Percentiles rank a stretch among this genome's conserved stretches.
phyloP scores from a whole-genome alignment of 2,329 filamentous ascomycete genomes.

The Neonectria punicea region DNA sequence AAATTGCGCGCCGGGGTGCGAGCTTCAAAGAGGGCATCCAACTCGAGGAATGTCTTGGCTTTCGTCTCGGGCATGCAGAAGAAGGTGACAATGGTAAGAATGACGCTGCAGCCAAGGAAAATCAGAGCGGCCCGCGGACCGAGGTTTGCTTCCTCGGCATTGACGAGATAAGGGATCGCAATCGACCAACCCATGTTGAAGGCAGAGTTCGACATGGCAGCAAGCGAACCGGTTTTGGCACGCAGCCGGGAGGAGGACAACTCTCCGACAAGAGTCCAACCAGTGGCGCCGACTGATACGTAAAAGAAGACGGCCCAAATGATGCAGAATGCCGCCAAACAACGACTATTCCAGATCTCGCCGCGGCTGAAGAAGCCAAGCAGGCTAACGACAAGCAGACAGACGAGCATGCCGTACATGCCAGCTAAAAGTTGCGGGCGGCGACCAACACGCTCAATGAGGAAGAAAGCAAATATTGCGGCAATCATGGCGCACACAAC shows the following conservation, averaged over 20 bases:
- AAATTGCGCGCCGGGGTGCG: too few species aligned
- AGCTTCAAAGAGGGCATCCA: too few species aligned
- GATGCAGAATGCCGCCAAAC: slow-evolving; percentile 2
- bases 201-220: slow-evolving; percentile 12
- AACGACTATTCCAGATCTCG: not conserved
- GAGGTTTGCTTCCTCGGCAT: not conserved
- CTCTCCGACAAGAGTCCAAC: slow-evolving; percentile 10
- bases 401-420: not conserved
- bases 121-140: not conserved
- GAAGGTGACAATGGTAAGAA: too few species aligned
- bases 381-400: not conserved
- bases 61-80: too few species aligned
- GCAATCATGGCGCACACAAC: not conserved
- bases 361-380: not conserved
- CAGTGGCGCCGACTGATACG: slow-evolving; percentile 1
- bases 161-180: slow-evolving; percentile 17
- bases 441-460: slow-evolving; percentile 3
- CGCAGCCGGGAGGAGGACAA: slow-evolving; percentile 14
- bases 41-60: too few species aligned
- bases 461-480: not conserved
- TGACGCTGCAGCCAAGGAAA: too few species aligned
- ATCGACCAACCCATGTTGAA: slow-evolving; percentile 18
- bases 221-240: slow-evolving; percentile 19
- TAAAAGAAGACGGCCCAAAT: slow-evolving; percentile 6
- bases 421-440: slow-evolving; percentile 1